Evolutionary conservation across 768 basidiomycete genomes (phyloP).

Genomic region (Gloeophyllum trabeum): DNA sequence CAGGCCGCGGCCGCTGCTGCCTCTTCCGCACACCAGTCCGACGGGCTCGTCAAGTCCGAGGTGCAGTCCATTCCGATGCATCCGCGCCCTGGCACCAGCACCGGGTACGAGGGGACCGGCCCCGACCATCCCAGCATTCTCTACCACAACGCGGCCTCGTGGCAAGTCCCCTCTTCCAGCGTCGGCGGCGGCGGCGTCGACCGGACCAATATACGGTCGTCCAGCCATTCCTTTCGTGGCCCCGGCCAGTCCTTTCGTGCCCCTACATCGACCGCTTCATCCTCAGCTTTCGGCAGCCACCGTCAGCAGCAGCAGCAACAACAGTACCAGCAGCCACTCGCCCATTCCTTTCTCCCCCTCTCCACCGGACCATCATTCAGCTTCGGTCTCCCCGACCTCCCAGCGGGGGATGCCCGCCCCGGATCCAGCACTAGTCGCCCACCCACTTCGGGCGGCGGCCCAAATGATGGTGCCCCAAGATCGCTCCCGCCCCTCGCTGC

Average conservation of each 20-base stretch:
- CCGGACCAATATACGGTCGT: constrained; percentile 24
- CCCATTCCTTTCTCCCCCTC: constrained; percentile 65
- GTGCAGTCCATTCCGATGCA: constrained; percentile 27
- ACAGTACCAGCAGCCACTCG: constrained; percentile 16
- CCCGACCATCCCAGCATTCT: constrained; percentile 18
- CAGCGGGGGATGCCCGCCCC: constrained; percentile 24
- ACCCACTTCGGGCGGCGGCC: constrained; percentile 38
- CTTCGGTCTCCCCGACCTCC: constrained; percentile 28
- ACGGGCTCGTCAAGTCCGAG: constrained; percentile 29
- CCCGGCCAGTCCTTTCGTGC: constrained; percentile 76
- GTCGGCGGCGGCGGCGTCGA: constrained; percentile 27
- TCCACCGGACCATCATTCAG: constrained; percentile 32
- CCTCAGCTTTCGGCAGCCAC: constrained; percentile 17
- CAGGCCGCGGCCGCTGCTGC: constrained; percentile 10
- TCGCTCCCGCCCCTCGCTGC: constrained; percentile 66
- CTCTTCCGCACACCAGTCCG: constrained; percentile 9
- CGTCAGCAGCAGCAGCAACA: constrained; percentile 16
- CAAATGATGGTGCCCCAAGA: constrained; percentile 26
- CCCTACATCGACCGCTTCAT: constrained; percentile 31
- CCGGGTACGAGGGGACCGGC: constrained; percentile 51
- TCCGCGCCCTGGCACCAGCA: constrained; percentile 61
- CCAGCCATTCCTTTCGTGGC: constrained; percentile 67
- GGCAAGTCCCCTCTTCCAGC: constrained; percentile 28
- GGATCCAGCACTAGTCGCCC: constrained; percentile 40
- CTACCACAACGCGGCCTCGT: constrained; percentile 20